Conservation (phyloP, 2,329 filamentous ascomycete genomes). For the Thielaviopsis musarum region DNA sequence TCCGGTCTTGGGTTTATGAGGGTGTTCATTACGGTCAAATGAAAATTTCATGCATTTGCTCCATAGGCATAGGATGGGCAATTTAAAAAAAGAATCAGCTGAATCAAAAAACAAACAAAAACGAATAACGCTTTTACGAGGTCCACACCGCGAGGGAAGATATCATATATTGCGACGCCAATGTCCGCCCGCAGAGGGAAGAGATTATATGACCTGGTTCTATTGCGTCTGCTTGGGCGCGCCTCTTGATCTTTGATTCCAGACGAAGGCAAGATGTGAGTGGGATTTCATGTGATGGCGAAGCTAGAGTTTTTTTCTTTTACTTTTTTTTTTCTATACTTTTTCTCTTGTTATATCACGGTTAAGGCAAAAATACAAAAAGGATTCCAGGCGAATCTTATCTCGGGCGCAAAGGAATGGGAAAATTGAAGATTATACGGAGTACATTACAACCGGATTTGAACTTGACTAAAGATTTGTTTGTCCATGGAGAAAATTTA, state of each 20-base stretch:
- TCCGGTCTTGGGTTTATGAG: conserved; percentile 34
- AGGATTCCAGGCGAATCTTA: neutral
- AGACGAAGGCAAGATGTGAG: neutral
- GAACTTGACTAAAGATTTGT: neutral
- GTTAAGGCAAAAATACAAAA: neutral
- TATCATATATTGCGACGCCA: neutral
- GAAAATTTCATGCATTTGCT: conserved; percentile 40
- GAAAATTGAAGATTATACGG: neutral
- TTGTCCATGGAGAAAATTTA: neutral
- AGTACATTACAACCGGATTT: neutral
- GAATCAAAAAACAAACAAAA: conserved; percentile 12
- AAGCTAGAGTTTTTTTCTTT: neutral
- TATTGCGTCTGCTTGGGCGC: neutral
- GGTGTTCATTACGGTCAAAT: conserved; percentile 45
- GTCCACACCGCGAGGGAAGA: neutral
- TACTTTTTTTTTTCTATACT: neutral
- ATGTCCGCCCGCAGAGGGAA: neutral
- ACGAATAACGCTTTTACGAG: conserved; percentile 9
- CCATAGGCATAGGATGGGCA: conserved; percentile 14
- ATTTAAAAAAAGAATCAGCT: conserved; percentile 13
- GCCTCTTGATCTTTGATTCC: neutral
- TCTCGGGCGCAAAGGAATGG: neutral
- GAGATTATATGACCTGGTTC: neutral
- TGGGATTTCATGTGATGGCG: neutral
- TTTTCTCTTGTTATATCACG: neutral